These are phyloP conservation scores for Xylariomycetidae sp. DNA, from an alignment of 2,329 filamentous ascomycete genomes.

Conservation along the genomic window DNA sequence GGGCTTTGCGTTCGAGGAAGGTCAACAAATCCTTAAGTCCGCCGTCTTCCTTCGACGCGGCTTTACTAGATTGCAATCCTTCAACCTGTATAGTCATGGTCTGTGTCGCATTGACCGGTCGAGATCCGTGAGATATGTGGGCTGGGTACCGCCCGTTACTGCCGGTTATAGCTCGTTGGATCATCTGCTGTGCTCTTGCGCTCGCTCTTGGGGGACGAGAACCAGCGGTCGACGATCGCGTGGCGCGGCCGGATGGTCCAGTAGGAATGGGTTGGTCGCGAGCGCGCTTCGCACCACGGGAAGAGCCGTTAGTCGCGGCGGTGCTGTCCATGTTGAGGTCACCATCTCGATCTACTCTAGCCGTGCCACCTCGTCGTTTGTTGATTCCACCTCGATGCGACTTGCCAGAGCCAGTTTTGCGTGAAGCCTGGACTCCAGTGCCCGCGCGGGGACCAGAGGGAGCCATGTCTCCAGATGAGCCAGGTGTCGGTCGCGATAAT, in stretches of 20 bases:
- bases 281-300: slow-evolving; percentile 22
- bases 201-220: slow-evolving; percentile 20
- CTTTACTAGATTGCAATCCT: slow-evolving; percentile 66
- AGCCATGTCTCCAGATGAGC: too few relatives aligned
- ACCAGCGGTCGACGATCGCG: slow-evolving; percentile 12
- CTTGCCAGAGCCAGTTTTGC: slow-evolving; percentile 13
- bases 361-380: slow-evolving; percentile 39
- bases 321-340: slow-evolving; percentile 55
- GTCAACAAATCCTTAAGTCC: slow-evolving; percentile 60
- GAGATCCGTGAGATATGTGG: slow-evolving; percentile 7
- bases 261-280: slow-evolving; percentile 13
- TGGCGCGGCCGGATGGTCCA: slow-evolving; percentile 10
- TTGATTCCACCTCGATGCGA: slow-evolving; percentile 42
- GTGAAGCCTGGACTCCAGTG: slow-evolving; percentile 15
- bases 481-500: too few relatives aligned
- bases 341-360: slow-evolving; percentile 49
- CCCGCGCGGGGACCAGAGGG: slow-evolving; percentile 17
- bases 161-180: slow-evolving; percentile 38
- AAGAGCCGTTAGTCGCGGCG: slow-evolving; percentile 27
- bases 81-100: slow-evolving; percentile 44
- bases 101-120: slow-evolving; percentile 20
- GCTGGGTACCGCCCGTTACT: slow-evolving; percentile 25
- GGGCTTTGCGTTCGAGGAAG: slow-evolving; percentile 69
- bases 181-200: slow-evolving; percentile 35
- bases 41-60: slow-evolving; percentile 60